These are phyloP conservation scores for Fraxinus americana DNA, from an alignment of 257 asterid species.

Conservation along the genomic window DNA sequence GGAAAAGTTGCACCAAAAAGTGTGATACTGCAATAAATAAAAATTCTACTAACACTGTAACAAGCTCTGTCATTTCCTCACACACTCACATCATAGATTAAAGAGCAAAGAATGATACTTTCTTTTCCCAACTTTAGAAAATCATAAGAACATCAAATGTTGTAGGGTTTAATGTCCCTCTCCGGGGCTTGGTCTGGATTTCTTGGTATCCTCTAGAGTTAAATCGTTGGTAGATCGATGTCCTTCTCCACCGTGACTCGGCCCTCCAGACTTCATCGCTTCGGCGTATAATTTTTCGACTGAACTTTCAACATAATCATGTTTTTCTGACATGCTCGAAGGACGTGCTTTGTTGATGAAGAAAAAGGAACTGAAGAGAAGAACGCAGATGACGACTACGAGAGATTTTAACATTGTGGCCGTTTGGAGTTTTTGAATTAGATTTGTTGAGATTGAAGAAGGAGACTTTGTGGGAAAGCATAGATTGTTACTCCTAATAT, in stretches of 20 bases:
- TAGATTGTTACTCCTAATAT: background rate
- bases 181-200: conserved; percentile 47
- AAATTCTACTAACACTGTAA: too few species aligned
- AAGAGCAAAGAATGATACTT: background rate
- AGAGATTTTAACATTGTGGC: background rate
- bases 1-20: background rate
- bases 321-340: background rate
- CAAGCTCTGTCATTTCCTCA: background rate
- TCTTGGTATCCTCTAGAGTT: conserved; percentile 36
- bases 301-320: too few species aligned
- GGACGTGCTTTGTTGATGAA: background rate
- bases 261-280: conserved; percentile 42
- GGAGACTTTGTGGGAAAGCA: background rate
- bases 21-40: too few species aligned
- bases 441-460: background rate
- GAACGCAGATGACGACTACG: background rate
- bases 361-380: background rate
- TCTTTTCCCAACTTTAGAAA: background rate
- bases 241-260: conserved; percentile 33
- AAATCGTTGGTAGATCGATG: conserved; percentile 25
- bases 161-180: conserved; percentile 15
- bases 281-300: conserved; percentile 20
- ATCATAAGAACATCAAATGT: background rate
- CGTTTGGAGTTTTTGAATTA: background rate
- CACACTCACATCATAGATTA: background rate